These are phyloP conservation scores for Trichoderma atroviride DNA, from an alignment of 2,329 filamentous ascomycete species.

Conservation along the genomic window DNA sequence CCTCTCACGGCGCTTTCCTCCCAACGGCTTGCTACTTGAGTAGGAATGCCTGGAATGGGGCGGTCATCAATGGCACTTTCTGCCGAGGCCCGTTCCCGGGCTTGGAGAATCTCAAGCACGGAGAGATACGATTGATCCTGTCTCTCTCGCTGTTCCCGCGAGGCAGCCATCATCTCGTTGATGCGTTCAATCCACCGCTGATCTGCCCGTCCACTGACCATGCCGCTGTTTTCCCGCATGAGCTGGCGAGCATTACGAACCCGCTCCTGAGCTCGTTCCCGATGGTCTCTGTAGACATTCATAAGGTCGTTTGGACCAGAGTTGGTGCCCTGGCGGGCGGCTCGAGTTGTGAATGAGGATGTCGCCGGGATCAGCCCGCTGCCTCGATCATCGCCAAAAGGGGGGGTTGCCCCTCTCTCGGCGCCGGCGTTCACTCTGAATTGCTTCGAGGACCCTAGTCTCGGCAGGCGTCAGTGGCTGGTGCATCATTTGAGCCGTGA, in stretches of 20 bases:
- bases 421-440: slow-evolving; percentile 56
- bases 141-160: slow-evolving; percentile 42
- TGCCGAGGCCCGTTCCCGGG: slow-evolving; percentile 37
- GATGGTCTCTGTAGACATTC: slow-evolving; percentile 43
- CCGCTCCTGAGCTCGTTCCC: slow-evolving; percentile 41
- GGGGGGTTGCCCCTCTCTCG: slow-evolving; percentile 46
- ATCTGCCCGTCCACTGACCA: slow-evolving; percentile 33
- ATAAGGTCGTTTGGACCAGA: slow-evolving; percentile 45
- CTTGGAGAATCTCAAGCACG: slow-evolving; percentile 44
- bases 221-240: slow-evolving; percentile 33
- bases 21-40: slow-evolving; percentile 43
- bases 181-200: slow-evolving; percentile 41
- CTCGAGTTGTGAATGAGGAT: slow-evolving; percentile 35
- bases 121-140: slow-evolving; percentile 43
- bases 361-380: slow-evolving; percentile 28
- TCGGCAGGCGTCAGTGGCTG: slow-evolving; percentile 58
- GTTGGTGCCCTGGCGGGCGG: slow-evolving; percentile 41
- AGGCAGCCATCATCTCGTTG: slow-evolving; percentile 42
- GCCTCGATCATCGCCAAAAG: slow-evolving; percentile 34
- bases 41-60: slow-evolving; percentile 44
- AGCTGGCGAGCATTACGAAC: slow-evolving; percentile 41
- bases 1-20: slow-evolving; percentile 43
- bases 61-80: slow-evolving; percentile 43
- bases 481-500: slow-evolving; percentile 41
- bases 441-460: slow-evolving; percentile 58